phyloP scores from a whole-genome alignment of 2,329 filamentous ascomycete genomes.

The Cryphonectria japonica region DNA sequence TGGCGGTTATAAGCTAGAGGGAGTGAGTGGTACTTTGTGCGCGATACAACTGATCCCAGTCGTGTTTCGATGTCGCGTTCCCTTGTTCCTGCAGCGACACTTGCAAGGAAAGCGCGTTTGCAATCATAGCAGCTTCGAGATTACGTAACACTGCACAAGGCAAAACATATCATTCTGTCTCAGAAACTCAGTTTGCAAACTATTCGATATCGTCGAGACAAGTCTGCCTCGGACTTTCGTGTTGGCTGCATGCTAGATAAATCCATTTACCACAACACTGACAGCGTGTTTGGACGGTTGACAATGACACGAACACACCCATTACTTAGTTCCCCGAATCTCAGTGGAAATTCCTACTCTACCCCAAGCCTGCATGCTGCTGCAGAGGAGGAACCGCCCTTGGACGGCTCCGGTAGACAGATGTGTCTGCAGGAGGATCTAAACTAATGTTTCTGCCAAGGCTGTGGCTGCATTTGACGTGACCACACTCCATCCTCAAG shows the following conservation, averaged over 20 bases:
- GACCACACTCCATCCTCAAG: conserved; percentile 14
- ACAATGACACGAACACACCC: background rate
- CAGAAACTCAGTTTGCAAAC: background rate
- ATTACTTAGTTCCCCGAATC: background rate
- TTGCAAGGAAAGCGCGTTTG: conserved; percentile 2
- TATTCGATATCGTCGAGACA: background rate
- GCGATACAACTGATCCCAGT: background rate
- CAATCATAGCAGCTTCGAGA: background rate
- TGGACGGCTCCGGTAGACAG: background rate
- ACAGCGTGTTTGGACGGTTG: background rate
- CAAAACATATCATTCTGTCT: background rate
- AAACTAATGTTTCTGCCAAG: conserved; percentile 15
- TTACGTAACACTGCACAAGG: background rate
- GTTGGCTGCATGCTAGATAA: background rate
- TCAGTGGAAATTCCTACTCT: background rate
- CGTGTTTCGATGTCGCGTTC: background rate
- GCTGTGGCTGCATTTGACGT: conserved; percentile 25
- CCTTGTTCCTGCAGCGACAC: background rate
- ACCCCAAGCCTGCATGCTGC: background rate
- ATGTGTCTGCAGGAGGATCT: conserved; percentile 10
- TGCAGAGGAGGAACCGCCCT: background rate
- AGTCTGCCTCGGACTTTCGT: background rate
- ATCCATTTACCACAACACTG: background rate
- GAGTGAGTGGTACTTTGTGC: no score
- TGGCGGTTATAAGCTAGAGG: background rate